phyloP scores from a whole-genome alignment of 257 asterid species.

The Osmanthus fragrans region DNA sequence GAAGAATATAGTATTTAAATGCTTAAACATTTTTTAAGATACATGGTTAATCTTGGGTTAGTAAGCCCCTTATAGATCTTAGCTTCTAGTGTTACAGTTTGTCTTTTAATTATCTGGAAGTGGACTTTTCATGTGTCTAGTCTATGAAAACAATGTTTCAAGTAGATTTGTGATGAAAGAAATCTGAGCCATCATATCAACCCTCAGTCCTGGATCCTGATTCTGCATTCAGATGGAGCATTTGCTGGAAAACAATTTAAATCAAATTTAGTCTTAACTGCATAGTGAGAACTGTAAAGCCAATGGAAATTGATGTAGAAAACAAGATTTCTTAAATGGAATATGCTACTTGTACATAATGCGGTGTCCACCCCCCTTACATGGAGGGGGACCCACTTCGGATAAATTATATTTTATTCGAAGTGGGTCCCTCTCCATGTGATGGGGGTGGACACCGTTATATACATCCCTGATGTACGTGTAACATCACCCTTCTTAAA shows the following conservation, averaged over 20 bases:
- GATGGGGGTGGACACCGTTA: too few relatives aligned
- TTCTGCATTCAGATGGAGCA: not conserved
- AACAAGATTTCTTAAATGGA: not conserved
- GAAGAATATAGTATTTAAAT: not conserved
- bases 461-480: too few relatives aligned
- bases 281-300: not conserved
- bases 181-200: not conserved
- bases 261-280: not conserved
- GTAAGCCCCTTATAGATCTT: not conserved
- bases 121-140: not conserved
- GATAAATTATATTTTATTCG: too few relatives aligned
- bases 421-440: too few relatives aligned
- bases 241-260: not conserved
- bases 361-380: too few relatives aligned
- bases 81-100: not conserved
- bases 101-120: not conserved
- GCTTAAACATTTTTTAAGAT: not conserved
- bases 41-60: not conserved
- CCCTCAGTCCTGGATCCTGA: not conserved
- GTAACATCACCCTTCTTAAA: not conserved
- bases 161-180: not conserved
- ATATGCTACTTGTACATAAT: too few relatives aligned
- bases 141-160: not conserved
- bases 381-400: too few relatives aligned
- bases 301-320: not conserved